phyloP scores from a whole-genome alignment of 2,329 filamentous ascomycete species.

The Paramyrothecium sp. region DNA sequence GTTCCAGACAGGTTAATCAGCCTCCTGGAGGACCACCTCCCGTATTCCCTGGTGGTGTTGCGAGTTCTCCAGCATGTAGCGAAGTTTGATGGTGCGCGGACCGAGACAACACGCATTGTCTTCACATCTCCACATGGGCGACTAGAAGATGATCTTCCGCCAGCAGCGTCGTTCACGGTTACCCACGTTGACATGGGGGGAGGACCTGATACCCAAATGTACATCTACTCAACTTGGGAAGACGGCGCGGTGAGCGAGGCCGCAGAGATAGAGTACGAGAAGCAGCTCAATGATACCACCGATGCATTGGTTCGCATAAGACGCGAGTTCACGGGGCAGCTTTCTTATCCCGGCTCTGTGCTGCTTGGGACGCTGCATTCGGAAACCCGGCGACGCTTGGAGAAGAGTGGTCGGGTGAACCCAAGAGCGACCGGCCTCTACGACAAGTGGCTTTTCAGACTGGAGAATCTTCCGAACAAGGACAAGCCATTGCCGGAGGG shows the following conservation, averaged over 20 bases:
- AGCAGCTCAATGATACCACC: slow-evolving; percentile 30
- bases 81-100: slow-evolving; percentile 38
- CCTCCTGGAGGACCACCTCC: slow-evolving; percentile 50
- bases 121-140: slow-evolving; percentile 21
- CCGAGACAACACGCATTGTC: slow-evolving; percentile 40
- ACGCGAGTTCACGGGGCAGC: slow-evolving; percentile 12
- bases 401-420: slow-evolving; percentile 20
- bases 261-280: slow-evolving; percentile 19
- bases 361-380: slow-evolving; percentile 34
- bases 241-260: slow-evolving; percentile 13
- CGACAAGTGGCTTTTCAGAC: slow-evolving; percentile 59
- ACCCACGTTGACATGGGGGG: slow-evolving; percentile 61
- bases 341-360: slow-evolving; percentile 24
- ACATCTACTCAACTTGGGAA: slow-evolving; percentile 58
- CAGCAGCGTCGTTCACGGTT: slow-evolving; percentile 42
- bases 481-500: slow-evolving; percentile 37
- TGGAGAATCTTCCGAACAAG: slow-evolving; percentile 39
- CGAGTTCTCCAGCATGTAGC: slow-evolving; percentile 60
- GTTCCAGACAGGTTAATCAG: slow-evolving; percentile 37
- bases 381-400: slow-evolving; percentile 20
- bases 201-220: slow-evolving; percentile 63
- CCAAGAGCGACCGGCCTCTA: slow-evolving; percentile 29
- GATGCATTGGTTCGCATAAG: slow-evolving; percentile 25
- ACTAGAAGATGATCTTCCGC: not conserved
- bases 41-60: slow-evolving; percentile 58